Percentiles rank a stretch among this genome's conserved stretches.
Conservation (phyloP, 129 eudicot genomes). For the Lactuca saligna region DNA sequence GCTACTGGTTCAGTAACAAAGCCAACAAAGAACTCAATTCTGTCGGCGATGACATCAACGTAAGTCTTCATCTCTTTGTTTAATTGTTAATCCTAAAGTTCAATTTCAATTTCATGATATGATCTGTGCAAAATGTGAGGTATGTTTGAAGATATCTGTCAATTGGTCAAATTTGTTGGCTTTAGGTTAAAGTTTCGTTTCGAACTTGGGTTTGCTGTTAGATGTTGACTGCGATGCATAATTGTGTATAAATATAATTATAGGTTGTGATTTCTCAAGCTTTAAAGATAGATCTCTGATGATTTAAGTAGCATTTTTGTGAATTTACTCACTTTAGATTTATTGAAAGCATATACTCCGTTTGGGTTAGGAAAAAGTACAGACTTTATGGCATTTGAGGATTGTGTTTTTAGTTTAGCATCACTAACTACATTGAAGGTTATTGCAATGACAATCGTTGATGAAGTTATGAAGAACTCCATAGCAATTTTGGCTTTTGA, state of each 20-base stretch:
- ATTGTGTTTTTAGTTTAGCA: background rate
- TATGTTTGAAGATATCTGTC: background rate
- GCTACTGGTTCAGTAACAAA: constrained; percentile 75
- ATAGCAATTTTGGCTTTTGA: background rate
- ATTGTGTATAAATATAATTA: background rate
- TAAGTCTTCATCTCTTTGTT: constrained; percentile 31
- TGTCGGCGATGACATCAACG: constrained; percentile 77
- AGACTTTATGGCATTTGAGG: constrained; percentile 1
- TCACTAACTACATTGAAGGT: constrained; percentile 8
- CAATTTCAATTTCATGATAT: constrained; percentile 4
- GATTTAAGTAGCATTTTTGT: background rate
- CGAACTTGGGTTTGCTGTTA: constrained; percentile 5
- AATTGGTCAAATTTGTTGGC: constrained; percentile 1
- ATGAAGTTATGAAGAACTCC: background rate
- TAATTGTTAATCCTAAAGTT: background rate
- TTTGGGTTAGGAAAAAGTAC: background rate
- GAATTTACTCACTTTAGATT: constrained; percentile 6
- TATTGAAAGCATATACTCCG: background rate
- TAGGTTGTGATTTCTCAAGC: constrained; percentile 1
- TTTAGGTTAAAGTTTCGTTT: constrained; percentile 13
- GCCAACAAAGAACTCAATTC: constrained; percentile 83
- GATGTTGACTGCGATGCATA: constrained; percentile 8
- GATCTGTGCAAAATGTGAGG: constrained; percentile 9
- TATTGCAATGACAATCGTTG: background rate
- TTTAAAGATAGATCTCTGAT: constrained; percentile 24